phyloP scores from a whole-genome alignment of 116 monocot genomes.

The Cymodocea nodosa region DNA sequence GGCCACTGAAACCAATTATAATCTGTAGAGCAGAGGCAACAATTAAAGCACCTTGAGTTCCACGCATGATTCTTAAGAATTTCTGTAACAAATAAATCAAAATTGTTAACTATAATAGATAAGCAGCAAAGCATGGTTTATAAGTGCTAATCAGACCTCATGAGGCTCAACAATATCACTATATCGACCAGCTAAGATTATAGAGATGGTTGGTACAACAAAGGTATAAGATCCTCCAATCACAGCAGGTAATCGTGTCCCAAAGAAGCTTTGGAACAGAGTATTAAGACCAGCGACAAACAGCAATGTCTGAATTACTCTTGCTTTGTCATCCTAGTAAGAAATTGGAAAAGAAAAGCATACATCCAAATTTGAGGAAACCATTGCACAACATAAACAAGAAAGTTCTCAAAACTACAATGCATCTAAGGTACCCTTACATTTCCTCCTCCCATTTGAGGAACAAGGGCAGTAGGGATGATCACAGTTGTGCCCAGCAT shows the following conservation, averaged over 20 bases:
- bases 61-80: slow-evolving; percentile 63
- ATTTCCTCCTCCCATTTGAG: slow-evolving; percentile 95
- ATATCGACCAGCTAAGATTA: slow-evolving; percentile 64
- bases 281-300: slow-evolving; percentile 78
- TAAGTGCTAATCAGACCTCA: slow-evolving; percentile 19
- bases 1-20: slow-evolving; percentile 73
- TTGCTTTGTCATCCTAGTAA: slow-evolving; percentile 66
- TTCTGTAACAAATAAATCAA: slow-evolving; percentile 29
- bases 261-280: slow-evolving; percentile 55
- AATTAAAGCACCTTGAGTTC: slow-evolving; percentile 79
- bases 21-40: slow-evolving; percentile 79
- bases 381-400: not conserved
- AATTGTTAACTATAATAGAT: not conserved
- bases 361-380: not conserved
- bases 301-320: slow-evolving; percentile 60
- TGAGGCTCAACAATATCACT: slow-evolving; percentile 52
- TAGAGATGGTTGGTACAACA: slow-evolving; percentile 67
- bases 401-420: no score
- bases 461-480: slow-evolving; percentile 83
- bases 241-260: slow-evolving; percentile 67
- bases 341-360: not conserved
- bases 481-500: slow-evolving; percentile 93
- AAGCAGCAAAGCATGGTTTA: not conserved
- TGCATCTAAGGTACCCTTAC: slow-evolving; percentile 19
- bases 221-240: slow-evolving; percentile 76